These are phyloP conservation scores for Cercophora newfieldiana DNA, from an alignment of 495 filamentous ascomycete genomes.

Conservation along the genomic window DNA sequence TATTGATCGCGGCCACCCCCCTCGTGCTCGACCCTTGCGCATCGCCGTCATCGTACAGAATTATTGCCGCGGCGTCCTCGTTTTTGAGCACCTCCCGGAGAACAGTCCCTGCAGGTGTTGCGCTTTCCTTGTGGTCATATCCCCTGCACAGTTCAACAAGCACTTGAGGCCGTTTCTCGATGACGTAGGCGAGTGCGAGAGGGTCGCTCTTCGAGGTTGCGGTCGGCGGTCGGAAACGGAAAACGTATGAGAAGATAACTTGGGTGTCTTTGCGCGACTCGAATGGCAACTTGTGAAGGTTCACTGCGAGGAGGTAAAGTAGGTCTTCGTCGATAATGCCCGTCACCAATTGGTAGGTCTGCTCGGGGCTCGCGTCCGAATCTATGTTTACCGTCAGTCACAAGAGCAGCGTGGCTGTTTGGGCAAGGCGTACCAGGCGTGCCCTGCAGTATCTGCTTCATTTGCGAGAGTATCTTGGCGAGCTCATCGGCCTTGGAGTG, in stretches of 20 bases:
- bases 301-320: constrained; percentile 74
- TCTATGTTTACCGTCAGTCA: constrained; percentile 53
- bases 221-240: constrained; percentile 72
- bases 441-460: constrained; percentile 81
- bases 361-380: constrained; percentile 78
- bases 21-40: constrained; percentile 51
- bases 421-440: constrained; percentile 62
- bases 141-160: constrained; percentile 85
- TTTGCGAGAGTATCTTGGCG: constrained; percentile 73
- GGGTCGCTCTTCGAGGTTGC: constrained; percentile 63
- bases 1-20: constrained; percentile 66
- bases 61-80: constrained; percentile 81
- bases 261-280: constrained; percentile 90
- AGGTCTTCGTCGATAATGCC: constrained; percentile 85
- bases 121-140: constrained; percentile 87
- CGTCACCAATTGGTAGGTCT: constrained; percentile 76
- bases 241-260: constrained; percentile 83
- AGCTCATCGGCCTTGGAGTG: constrained; percentile 52
- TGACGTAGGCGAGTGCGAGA: constrained; percentile 79
- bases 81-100: constrained; percentile 90
- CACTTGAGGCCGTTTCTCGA: constrained; percentile 81
- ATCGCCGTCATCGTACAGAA: constrained; percentile 85
- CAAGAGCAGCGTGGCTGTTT: background rate
- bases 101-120: constrained; percentile 88
- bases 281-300: constrained; percentile 83